A percentile compares a stretch with the other conserved stretches of the same genome.
Evolutionary conservation across 495 filamentous ascomycete species (phyloP).

Genomic region (Neurospora hispaniola): DNA sequence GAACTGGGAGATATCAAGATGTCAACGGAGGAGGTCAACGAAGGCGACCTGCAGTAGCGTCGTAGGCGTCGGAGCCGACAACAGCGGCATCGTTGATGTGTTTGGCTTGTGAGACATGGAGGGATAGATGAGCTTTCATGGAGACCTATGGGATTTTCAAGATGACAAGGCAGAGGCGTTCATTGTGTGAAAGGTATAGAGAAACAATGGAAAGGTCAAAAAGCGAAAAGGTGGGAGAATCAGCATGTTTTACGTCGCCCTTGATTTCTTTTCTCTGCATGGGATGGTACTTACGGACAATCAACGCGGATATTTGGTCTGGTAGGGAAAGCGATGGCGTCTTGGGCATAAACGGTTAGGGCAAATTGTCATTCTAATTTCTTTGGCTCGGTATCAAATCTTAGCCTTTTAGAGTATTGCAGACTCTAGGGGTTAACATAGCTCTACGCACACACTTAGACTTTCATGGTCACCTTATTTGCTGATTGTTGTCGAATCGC

Average conservation of each 20-base stretch:
- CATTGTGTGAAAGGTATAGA: not conserved
- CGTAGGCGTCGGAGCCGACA: not conserved
- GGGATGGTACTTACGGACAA: not conserved
- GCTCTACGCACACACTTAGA: not conserved
- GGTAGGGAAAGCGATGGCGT: not conserved
- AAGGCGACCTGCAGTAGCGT: conserved; percentile 5
- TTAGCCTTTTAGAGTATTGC: not conserved
- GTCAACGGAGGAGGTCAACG: conserved; percentile 23
- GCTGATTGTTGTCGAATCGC: not conserved
- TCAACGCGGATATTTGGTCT: not conserved
- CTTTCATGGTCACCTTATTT: not conserved
- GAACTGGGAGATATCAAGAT: conserved; percentile 27
- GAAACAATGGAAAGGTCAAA: not conserved
- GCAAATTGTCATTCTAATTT: not conserved
- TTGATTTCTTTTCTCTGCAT: not conserved
- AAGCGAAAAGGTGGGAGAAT: not conserved
- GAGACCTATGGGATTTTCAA: not conserved
- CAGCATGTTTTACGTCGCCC: not conserved
- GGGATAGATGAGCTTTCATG: not conserved
- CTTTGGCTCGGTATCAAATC: not conserved
- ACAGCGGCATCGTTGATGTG: not conserved
- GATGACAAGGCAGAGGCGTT: not conserved
- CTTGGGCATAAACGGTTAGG: not conserved
- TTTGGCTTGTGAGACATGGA: not conserved
- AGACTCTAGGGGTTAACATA: not conserved